phyloP scores from a whole-genome alignment of 768 basidiomycete species.

The Clavulina sp. region DNA sequence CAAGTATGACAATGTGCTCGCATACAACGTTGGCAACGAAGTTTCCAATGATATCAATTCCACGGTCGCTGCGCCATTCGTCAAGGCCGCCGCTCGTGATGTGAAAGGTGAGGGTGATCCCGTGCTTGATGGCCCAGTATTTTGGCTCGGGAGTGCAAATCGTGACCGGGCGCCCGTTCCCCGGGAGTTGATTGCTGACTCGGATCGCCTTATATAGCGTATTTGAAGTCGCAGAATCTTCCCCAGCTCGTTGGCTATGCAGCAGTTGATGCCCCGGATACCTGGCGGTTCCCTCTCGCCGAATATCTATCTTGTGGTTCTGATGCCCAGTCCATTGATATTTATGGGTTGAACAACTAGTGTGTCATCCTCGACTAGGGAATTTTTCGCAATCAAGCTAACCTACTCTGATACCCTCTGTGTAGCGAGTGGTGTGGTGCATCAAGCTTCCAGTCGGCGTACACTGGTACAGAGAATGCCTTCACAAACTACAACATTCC shows the following conservation, averaged over 20 bases:
- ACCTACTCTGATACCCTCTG: conserved; percentile 4
- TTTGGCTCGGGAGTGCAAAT: neutral
- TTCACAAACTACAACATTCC: conserved; percentile 43
- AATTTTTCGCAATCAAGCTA: neutral
- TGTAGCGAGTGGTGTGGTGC: conserved; percentile 70
- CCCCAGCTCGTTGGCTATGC: neutral
- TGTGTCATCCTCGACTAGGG: neutral
- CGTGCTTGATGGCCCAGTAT: conserved; percentile 30
- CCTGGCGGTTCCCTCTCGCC: conserved; percentile 27
- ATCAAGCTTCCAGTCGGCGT: conserved; percentile 29
- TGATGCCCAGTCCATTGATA: conserved; percentile 50
- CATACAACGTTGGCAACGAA: conserved; percentile 84
- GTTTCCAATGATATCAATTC: conserved; percentile 33
- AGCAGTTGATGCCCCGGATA: neutral
- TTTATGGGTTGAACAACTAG: conserved; percentile 67
- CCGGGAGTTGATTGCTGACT: no score
- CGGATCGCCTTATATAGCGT: neutral
- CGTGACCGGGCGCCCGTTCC: conserved; percentile 3
- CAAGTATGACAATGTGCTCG: conserved; percentile 79
- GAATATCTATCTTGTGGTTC: conserved; percentile 69
- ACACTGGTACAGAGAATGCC: conserved; percentile 17
- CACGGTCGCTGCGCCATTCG: conserved; percentile 53
- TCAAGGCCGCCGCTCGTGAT: conserved; percentile 87
- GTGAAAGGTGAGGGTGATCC: conserved; percentile 43
- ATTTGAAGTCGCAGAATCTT: neutral